A percentile compares a stretch with the other conserved stretches of the same genome.
Conservation (phyloP, 2,329 filamentous ascomycete species). For the Ophiostoma sp. region DNA sequence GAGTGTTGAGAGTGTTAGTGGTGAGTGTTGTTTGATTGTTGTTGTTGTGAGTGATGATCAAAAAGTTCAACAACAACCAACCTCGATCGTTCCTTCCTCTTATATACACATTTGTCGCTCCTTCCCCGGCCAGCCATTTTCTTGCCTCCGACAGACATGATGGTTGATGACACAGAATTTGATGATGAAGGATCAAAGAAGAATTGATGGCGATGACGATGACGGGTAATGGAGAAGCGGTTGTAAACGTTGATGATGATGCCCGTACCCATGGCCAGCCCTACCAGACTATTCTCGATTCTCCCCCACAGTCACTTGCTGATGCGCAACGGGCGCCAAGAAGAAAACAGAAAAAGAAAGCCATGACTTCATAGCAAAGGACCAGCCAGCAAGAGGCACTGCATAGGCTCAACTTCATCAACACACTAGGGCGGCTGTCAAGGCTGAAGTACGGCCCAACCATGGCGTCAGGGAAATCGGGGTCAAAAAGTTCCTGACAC, state of each 20-base stretch:
- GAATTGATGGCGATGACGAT: background rate
- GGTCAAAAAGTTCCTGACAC: background rate
- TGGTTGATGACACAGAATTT: background rate
- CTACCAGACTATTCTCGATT: background rate
- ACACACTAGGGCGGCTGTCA: background rate
- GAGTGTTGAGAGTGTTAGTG: background rate
- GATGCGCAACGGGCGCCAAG: background rate
- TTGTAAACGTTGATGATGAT: background rate
- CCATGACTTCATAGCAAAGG: background rate
- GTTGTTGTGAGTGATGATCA: slow-evolving; percentile 5
- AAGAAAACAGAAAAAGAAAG: background rate
- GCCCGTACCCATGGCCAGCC: background rate
- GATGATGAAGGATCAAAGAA: background rate
- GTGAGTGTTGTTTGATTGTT: slow-evolving; percentile 8
- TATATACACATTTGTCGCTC: background rate
- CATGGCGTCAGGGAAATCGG: background rate
- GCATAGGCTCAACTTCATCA: background rate
- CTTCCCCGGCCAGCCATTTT: background rate
- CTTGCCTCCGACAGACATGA: background rate
- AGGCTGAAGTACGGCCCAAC: background rate
- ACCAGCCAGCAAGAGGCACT: background rate
- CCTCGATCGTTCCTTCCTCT: background rate
- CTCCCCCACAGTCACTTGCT: slow-evolving; percentile 7
- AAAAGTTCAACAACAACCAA: slow-evolving; percentile 4
- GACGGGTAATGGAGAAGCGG: background rate